phyloP scores from a whole-genome alignment of 2,329 filamentous ascomycete genomes.

The Botrytis hyacinthi region DNA sequence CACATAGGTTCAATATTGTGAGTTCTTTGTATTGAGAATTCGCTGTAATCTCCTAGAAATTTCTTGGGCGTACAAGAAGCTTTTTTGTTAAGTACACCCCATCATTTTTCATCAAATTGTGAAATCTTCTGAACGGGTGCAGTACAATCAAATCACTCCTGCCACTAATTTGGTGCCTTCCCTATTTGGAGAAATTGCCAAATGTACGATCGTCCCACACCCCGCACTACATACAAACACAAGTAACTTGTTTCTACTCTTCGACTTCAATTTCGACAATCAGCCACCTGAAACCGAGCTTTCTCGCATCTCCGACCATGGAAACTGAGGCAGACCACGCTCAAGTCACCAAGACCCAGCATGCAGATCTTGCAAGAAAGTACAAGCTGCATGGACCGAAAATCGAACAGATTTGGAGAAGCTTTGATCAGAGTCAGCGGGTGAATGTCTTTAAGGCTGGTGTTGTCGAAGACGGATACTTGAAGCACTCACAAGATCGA shows the following conservation, averaged over 20 bases:
- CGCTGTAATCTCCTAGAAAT: not conserved
- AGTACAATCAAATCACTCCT: not conserved
- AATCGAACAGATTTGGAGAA: conserved; percentile 44
- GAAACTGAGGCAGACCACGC: no score
- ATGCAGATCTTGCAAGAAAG: conserved; percentile 43
- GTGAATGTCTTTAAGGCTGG: conserved; percentile 41
- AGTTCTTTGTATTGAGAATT: not conserved
- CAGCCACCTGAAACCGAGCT: not conserved
- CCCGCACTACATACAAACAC: not conserved
- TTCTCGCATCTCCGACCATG: not conserved
- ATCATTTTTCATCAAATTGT: not conserved
- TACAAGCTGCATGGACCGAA: conserved; percentile 41
- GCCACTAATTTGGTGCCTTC: not conserved
- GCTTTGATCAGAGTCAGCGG: conserved; percentile 40
- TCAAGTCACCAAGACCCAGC: conserved; percentile 36
- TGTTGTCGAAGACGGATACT: conserved; percentile 38
- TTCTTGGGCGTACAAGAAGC: not conserved
- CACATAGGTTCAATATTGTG: not conserved
- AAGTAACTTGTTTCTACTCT: not conserved
- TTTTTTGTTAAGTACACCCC: not conserved
- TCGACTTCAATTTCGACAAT: not conserved
- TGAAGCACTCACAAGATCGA: conserved; percentile 40
- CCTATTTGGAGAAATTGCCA: not conserved
- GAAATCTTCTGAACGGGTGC: not conserved
- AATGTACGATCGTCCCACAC: not conserved